Conservation (phyloP, 305 asterid genomes). For the Striga hermonthica region DNA sequence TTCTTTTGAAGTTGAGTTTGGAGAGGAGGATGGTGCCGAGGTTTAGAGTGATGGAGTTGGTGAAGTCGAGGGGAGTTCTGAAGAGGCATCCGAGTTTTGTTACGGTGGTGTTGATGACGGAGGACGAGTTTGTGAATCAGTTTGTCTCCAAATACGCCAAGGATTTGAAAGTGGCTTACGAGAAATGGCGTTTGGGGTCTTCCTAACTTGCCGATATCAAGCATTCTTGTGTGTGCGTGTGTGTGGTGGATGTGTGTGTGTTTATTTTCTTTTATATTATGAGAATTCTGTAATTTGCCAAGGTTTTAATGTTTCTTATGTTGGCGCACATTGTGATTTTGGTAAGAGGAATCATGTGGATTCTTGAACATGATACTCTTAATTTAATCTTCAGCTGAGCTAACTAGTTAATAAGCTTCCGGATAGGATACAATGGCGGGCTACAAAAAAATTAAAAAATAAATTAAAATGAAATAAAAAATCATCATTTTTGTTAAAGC, state of each 20-base stretch:
- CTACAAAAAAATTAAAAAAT: too few species aligned
- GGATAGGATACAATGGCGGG: too few species aligned
- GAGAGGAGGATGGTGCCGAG: constrained; percentile 41
- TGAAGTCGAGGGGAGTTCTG: constrained; percentile 26
- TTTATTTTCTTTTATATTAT: too few species aligned
- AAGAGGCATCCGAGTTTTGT: neutral
- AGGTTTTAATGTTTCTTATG: too few species aligned
- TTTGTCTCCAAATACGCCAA: constrained; percentile 24
- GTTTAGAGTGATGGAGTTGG: constrained; percentile 30
- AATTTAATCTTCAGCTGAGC: too few species aligned
- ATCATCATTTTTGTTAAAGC: too few species aligned
- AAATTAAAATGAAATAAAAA: too few species aligned
- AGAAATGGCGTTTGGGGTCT: constrained; percentile 18
- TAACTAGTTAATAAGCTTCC: too few species aligned
- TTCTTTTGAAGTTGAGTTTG: constrained; percentile 33
- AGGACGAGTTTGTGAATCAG: constrained; percentile 22
- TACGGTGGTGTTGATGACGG: neutral
- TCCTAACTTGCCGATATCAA: neutral
- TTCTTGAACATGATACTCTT: too few species aligned
- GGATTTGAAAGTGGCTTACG: constrained; percentile 23
- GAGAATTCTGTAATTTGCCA: neutral
- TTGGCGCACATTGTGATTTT: neutral
- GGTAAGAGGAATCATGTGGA: neutral
- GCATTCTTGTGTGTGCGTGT: neutral
- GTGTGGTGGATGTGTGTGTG: neutral